Conservation (phyloP, 495 filamentous ascomycete genomes). For the Penicillium goetzii region DNA sequence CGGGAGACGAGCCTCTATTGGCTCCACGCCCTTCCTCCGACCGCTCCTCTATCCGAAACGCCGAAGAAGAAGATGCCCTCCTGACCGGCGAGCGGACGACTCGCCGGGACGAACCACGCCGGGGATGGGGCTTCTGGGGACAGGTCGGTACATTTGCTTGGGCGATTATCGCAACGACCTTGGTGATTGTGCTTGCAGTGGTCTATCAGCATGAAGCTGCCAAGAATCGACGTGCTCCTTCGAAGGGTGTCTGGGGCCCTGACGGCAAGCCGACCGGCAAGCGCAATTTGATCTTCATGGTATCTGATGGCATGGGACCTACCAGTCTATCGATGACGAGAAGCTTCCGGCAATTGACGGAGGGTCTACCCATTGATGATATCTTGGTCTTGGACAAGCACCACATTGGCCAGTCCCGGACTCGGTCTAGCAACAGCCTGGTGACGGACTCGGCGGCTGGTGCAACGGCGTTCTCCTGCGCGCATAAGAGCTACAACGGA, state of each 20-base stretch:
- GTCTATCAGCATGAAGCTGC: slow-evolving; percentile 68
- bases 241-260: slow-evolving; percentile 40
- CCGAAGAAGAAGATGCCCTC: slow-evolving; percentile 67
- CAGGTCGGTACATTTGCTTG: slow-evolving; percentile 80
- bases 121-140: slow-evolving; percentile 60
- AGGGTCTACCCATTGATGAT: slow-evolving; percentile 68
- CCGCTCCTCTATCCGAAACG: slow-evolving; percentile 47
- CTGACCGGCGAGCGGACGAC: slow-evolving; percentile 58
- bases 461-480: slow-evolving; percentile 94
- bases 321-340: slow-evolving; percentile 84
- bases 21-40: slow-evolving; percentile 50
- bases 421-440: slow-evolving; percentile 75
- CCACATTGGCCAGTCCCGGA: slow-evolving; percentile 86
- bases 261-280: slow-evolving; percentile 68
- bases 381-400: slow-evolving; percentile 80
- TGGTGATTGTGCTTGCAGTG: slow-evolving; percentile 74
- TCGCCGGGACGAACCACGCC: slow-evolving; percentile 33
- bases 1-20: slow-evolving; percentile 50
- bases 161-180: slow-evolving; percentile 85
- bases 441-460: slow-evolving; percentile 96
- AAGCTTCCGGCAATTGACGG: slow-evolving; percentile 73
- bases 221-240: slow-evolving; percentile 27
- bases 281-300: slow-evolving; percentile 96
- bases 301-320: slow-evolving; percentile 97
- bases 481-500: slow-evolving; percentile 90